Conservation (phyloP, 345 rosid genomes). For the Euphorbia pulcherrima region DNA sequence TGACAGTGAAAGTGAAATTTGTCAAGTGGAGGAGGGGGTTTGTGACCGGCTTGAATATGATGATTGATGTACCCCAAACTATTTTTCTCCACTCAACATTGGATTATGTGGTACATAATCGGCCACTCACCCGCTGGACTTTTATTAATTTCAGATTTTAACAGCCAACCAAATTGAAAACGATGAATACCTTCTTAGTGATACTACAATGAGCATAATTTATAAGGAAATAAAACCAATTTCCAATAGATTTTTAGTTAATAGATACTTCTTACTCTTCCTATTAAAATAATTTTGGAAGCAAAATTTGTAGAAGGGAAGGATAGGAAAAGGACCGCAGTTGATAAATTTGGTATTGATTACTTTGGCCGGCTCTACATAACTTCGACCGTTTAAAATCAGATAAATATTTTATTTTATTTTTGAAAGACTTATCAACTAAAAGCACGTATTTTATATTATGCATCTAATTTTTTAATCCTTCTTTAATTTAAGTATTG, state of each 20-base stretch:
- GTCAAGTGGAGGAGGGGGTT: background rate
- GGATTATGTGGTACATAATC: background rate
- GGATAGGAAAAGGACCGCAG: background rate
- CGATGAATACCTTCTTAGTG: background rate
- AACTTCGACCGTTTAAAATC: background rate
- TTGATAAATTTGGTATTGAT: background rate
- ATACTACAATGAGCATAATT: background rate
- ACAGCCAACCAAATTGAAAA: background rate
- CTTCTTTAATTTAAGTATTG: no score
- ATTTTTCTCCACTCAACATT: no score
- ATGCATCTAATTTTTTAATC: no score
- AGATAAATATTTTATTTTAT: background rate
- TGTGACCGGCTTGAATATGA: no score
- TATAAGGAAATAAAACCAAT: no score
- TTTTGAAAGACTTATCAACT: background rate
- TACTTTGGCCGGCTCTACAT: conserved; percentile 1
- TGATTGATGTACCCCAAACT: no score
- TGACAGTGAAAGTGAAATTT: background rate
- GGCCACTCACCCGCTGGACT: background rate
- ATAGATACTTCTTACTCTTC: no score
- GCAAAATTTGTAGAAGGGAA: no score
- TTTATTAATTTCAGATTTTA: background rate
- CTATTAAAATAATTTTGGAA: no score
- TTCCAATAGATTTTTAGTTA: no score
- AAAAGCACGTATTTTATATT: no score